Percentiles rank a stretch among this genome's conserved stretches.
phyloP scores from a whole-genome alignment of 177 flowering plant species.

The Telopea speciosissima region DNA sequence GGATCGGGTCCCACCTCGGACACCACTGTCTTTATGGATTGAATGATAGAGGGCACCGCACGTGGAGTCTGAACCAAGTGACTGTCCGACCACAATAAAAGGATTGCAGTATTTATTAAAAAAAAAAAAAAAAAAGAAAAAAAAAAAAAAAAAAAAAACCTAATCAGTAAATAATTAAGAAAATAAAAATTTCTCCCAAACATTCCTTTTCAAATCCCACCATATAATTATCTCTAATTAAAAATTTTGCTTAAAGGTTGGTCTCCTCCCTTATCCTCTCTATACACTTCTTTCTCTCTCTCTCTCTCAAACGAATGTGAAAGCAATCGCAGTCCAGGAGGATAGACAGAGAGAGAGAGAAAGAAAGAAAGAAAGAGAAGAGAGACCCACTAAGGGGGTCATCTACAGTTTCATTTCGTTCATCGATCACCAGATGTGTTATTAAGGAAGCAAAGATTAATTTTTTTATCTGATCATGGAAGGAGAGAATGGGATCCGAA shows the following conservation, averaged over 20 bases:
- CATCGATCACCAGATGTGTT: no score
- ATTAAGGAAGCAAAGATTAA: neutral
- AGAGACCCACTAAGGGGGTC: slow-evolving; percentile 5
- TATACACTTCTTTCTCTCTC: slow-evolving; percentile 6
- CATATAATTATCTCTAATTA: slow-evolving; percentile 44
- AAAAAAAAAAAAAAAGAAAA: neutral
- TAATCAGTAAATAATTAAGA: neutral
- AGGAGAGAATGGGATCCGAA: slow-evolving; percentile 35
- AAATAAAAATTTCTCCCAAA: slow-evolving; percentile 5
- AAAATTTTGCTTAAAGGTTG: slow-evolving; percentile 59
- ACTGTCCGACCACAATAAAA: slow-evolving; percentile 48
- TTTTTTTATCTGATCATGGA: slow-evolving; percentile 38
- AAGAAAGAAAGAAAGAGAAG: slow-evolving; percentile 3
- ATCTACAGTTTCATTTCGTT: neutral
- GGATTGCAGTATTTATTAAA: slow-evolving; percentile 2
- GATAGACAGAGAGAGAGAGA: slow-evolving; percentile 9
- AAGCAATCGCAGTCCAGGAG: slow-evolving; percentile 11
- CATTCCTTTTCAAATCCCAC: slow-evolving; percentile 30
- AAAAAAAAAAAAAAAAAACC: neutral
- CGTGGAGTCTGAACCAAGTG: slow-evolving; percentile 78
- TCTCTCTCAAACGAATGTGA: slow-evolving; percentile 13
- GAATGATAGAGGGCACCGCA: slow-evolving; percentile 74
- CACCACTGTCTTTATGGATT: slow-evolving; percentile 57
- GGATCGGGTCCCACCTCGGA: slow-evolving; percentile 27
- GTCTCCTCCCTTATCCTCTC: slow-evolving; percentile 19